A percentile compares a stretch with the other conserved stretches of the same genome.
phyloP scores from a whole-genome alignment of 257 asterid genomes.

The Nicotiana sylvestris region DNA sequence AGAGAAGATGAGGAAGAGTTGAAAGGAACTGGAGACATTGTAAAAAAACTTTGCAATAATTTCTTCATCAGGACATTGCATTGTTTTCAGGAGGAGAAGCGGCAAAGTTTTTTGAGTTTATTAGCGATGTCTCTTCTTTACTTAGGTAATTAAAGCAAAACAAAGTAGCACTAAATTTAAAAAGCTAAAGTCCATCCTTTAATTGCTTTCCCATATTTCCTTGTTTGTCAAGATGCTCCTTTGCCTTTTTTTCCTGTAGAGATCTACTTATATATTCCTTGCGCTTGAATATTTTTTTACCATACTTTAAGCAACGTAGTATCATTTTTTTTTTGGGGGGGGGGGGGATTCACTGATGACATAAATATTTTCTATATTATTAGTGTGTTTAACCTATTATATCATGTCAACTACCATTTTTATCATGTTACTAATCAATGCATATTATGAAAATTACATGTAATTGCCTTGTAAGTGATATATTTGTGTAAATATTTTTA shows the following conservation, averaged over 20 bases:
- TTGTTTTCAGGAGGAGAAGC: conserved; percentile 23
- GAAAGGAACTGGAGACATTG: conserved; percentile 58
- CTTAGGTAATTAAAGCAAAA: conserved; percentile 30
- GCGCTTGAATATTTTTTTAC: not conserved
- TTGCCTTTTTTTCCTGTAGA: not conserved
- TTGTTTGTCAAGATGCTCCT: conserved; percentile 27
- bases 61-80: conserved; percentile 59
- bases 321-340: not conserved
- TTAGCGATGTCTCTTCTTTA: conserved; percentile 28
- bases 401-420: too few species aligned
- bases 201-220: conserved; percentile 41
- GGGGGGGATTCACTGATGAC: too few species aligned
- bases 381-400: too few species aligned
- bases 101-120: conserved; percentile 14
- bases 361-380: too few species aligned
- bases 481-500: too few species aligned
- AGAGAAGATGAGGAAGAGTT: conserved; percentile 65
- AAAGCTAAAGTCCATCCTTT: conserved; percentile 35
- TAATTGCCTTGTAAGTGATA: too few species aligned
- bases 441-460: too few species aligned
- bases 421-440: too few species aligned
- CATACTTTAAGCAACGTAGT: not conserved
- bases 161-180: conserved; percentile 37
- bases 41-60: conserved; percentile 63
- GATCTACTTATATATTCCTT: not conserved